Percentiles rank a stretch among this genome's conserved stretches.
Evolutionary conservation across 441 rosid species (phyloP).

Genomic region (Pelargonium cotyledonis): DNA sequence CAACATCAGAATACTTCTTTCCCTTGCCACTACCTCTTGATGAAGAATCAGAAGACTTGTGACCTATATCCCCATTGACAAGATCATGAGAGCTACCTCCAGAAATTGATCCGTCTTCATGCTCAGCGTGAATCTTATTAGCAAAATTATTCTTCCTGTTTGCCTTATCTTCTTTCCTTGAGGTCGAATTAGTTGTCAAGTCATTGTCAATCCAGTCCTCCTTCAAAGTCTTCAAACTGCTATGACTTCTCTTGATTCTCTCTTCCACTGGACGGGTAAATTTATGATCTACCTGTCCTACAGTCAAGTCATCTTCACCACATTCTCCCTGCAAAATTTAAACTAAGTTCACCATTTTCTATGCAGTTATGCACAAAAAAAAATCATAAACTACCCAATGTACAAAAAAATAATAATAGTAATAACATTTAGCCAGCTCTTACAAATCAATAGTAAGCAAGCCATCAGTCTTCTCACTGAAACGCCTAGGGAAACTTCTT

Average conservation of each 20-base stretch:
- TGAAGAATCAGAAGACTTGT: conserved; percentile 24
- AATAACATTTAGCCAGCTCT: conserved; percentile 53
- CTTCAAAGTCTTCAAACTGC: conserved; percentile 8
- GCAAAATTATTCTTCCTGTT: neutral
- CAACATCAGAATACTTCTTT: conserved; percentile 30
- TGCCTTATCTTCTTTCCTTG: neutral
- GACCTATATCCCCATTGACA: conserved; percentile 29
- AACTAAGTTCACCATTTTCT: neutral
- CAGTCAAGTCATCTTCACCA: conserved; percentile 15
- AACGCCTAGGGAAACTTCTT: conserved; percentile 54
- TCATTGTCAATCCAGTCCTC: conserved; percentile 14
- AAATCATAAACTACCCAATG: conserved; percentile 13
- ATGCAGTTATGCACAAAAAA: neutral
- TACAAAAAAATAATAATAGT: conserved; percentile 9
- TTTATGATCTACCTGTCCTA: conserved; percentile 28
- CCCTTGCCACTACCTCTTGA: conserved; percentile 32
- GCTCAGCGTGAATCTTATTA: conserved; percentile 13
- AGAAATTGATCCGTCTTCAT: conserved; percentile 23
- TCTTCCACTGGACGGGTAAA: conserved; percentile 18
- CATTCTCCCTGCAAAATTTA: neutral
- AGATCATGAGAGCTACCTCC: conserved; percentile 19
- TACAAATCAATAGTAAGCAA: conserved; percentile 58
- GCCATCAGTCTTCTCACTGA: conserved; percentile 75
- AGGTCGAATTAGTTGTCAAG: conserved; percentile 5
- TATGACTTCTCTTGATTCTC: conserved; percentile 10